Percentiles rank a stretch among this genome's conserved stretches.
Conservation (phyloP, 2,329 filamentous ascomycete species). For the Chrysoporthe austroafricana region DNA sequence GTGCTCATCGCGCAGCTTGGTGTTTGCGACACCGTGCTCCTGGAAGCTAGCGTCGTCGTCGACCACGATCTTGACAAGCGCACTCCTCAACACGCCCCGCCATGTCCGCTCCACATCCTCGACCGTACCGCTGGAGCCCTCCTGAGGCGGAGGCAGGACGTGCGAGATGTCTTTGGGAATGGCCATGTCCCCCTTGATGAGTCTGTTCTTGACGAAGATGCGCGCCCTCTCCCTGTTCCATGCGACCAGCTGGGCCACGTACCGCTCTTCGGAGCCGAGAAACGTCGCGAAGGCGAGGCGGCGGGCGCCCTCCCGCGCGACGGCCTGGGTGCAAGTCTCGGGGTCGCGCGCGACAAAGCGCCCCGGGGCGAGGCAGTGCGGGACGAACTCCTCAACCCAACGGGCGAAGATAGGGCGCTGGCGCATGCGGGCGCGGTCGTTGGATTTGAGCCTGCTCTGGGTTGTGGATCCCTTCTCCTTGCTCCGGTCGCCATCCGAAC, state of each 20-base stretch:
- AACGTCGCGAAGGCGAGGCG: conserved; percentile 59
- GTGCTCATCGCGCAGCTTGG: conserved; percentile 38
- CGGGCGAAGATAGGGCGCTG: conserved; percentile 59
- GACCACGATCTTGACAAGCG: conserved; percentile 55
- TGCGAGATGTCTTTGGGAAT: conserved; percentile 47
- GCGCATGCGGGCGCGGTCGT: conserved; percentile 60
- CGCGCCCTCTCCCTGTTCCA: conserved; percentile 47
- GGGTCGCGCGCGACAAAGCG: conserved; percentile 35
- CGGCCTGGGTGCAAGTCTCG: conserved; percentile 11
- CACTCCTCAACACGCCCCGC: conserved; percentile 43
- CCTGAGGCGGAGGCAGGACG: conserved; percentile 36
- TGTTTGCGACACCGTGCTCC: conserved; percentile 29
- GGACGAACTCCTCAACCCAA: conserved; percentile 69
- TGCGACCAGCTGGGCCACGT: conserved; percentile 44
- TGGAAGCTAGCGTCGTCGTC: conserved; percentile 47
- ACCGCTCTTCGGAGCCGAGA: conserved; percentile 46
- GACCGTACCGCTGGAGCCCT: conserved; percentile 23
- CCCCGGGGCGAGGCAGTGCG: conserved; percentile 48
- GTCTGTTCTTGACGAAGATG: conserved; percentile 19
- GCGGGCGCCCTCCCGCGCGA: conserved; percentile 50
- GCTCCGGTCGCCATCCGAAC: neutral
- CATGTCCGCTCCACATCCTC: conserved; percentile 33
- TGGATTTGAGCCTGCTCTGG: conserved; percentile 48
- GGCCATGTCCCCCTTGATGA: conserved; percentile 45
- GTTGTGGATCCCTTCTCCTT: conserved; percentile 34